A percentile compares a stretch with the other conserved stretches of the same genome.
These are phyloP conservation scores for Aspergillus pseudoglaucus DNA, from an alignment of 2,329 filamentous ascomycete species.

Conservation along the genomic window DNA sequence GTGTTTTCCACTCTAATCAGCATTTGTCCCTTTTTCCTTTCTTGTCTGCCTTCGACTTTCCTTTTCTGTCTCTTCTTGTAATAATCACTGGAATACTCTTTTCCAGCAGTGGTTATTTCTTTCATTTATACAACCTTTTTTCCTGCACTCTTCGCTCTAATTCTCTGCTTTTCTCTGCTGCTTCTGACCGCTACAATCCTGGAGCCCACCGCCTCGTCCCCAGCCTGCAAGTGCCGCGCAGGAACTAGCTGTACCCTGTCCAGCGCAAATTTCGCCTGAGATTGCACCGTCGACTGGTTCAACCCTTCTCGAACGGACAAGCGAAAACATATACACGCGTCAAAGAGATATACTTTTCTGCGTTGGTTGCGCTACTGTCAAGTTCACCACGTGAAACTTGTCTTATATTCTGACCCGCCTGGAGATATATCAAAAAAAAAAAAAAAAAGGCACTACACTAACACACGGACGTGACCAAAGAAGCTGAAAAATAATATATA, in stretches of 20 bases:
- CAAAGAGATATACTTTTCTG: not conserved
- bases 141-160: not conserved
- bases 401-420: slow-evolving; percentile 7
- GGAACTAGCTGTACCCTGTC: not conserved
- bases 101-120: not conserved
- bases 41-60: not conserved
- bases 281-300: not conserved
- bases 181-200: slow-evolving; percentile 13
- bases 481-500: too few species aligned
- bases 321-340: not conserved
- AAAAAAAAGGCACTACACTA: slow-evolving; percentile 1
- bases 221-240: not conserved
- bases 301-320: not conserved
- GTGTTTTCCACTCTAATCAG: not conserved
- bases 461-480: not conserved
- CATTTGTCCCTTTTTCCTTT: not conserved
- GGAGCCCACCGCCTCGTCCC: not conserved
- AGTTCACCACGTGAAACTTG: slow-evolving; percentile 4
- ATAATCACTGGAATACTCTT: not conserved
- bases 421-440: slow-evolving; percentile 11
- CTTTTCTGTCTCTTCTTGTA: not conserved
- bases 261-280: slow-evolving; percentile 9
- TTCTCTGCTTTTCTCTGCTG: not conserved
- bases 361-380: not conserved
- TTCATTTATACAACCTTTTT: not conserved